Evolutionary conservation across 1,139 yeast species (phyloP), one percentile per base, ranked within the genome.

Genomic region (Scheffersomyces segobiensis): DNA sequence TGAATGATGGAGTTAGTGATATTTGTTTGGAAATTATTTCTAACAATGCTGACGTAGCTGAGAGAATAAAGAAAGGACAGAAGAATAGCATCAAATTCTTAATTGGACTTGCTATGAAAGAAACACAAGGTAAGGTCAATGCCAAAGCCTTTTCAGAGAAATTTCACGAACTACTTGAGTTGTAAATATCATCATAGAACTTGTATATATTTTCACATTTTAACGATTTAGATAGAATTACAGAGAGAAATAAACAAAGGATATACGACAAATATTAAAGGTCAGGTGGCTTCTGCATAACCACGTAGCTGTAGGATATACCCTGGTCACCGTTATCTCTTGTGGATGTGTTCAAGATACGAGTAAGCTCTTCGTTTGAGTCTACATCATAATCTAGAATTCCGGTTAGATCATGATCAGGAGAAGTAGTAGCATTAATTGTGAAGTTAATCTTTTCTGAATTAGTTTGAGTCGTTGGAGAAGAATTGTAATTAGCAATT

Each of bases 41-140:
- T 0, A 72, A 74, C n/a, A 76, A 91, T 67, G 80, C 81, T 0
- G 84, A 82, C 20, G 85, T 89, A 18, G 89, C 89, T 8, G 74
- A 76, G 5, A 85, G 85, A 55, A 82, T 89, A 20, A 71, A 74
- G 46, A 70, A 77, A 0, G 93, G 93, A 0, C 88, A 88, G 57
- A 84, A 82, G 62, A 84, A 83, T 52, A 85, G 93, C 19, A 71
- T 93, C 39, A 91, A 93, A 67, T 93, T 80, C 67, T 76, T 95
- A 58, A 82, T 95, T 3, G 99, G 98, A 0, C 85, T 85, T 68
- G 97, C 93, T 18, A 92, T 96, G 97, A 84, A 86, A 64, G 77
- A 81, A 59, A 83, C 91, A 1, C 87, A 87, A 61, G 97, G 97
- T 2, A 86, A 82, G 63, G 80, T 87, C 5, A 77, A 81, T 51